These are phyloP conservation scores for Trichoderma guizhouense DNA, from an alignment of 2,329 filamentous ascomycete genomes.

Conservation along the genomic window DNA sequence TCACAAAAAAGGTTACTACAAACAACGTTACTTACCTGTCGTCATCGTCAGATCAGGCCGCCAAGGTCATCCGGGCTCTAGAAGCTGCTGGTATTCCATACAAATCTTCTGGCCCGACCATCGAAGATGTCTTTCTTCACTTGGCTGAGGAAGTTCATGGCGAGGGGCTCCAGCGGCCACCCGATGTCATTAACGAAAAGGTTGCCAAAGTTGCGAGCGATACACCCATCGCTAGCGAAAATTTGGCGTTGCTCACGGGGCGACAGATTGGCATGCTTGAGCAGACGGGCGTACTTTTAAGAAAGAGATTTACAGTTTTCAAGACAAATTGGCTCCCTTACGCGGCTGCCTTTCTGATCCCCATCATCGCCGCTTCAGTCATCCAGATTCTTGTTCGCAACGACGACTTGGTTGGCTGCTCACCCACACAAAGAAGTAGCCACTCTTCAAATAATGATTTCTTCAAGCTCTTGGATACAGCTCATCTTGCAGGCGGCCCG, in stretches of 20 bases:
- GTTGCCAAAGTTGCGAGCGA: not conserved
- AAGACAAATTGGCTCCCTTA: slow-evolving; percentile 60
- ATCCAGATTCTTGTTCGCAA: slow-evolving; percentile 67
- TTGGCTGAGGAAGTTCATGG: slow-evolving; percentile 50
- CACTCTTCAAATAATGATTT: slow-evolving; percentile 19
- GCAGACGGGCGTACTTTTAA: slow-evolving; percentile 61
- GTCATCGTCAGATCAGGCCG: slow-evolving; percentile 62
- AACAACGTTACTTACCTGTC: slow-evolving; percentile 71
- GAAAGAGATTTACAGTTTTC: slow-evolving; percentile 63
- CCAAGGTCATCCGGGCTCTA: slow-evolving; percentile 63
- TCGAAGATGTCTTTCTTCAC: slow-evolving; percentile 70
- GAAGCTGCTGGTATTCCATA: slow-evolving; percentile 62
- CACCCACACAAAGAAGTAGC: slow-evolving; percentile 24
- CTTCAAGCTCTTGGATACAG: slow-evolving; percentile 22
- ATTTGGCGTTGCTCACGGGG: slow-evolving; percentile 46
- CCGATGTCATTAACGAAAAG: slow-evolving; percentile 8
- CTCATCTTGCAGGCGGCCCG: slow-evolving; percentile 26
- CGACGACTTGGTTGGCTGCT: slow-evolving; percentile 49
- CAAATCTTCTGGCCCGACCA: slow-evolving; percentile 66
- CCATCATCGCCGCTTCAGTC: slow-evolving; percentile 69
- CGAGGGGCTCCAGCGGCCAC: not conserved
- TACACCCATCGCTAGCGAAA: not conserved
- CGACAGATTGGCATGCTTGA: slow-evolving; percentile 53
- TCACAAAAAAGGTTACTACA: slow-evolving; percentile 53
- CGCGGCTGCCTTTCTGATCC: slow-evolving; percentile 67